Conservation (phyloP, 148 eudicot genomes). For the Chenopodium formosanum region DNA sequence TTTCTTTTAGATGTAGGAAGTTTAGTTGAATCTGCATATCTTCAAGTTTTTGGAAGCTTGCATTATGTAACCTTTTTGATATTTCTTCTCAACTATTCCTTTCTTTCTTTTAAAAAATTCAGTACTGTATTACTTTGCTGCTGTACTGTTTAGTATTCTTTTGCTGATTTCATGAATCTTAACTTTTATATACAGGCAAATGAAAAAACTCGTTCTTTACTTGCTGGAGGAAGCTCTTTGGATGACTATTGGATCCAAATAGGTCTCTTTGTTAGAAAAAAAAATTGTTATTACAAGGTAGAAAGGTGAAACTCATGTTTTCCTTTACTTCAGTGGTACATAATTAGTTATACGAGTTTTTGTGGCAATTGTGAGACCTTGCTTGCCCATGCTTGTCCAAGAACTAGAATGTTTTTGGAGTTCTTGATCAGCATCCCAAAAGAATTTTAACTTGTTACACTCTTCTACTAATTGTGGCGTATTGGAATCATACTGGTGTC, state of each 20-base stretch:
- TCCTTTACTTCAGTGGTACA: not conserved
- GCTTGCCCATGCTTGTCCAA: not conserved
- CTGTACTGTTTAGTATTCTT: not conserved
- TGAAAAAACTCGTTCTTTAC: not conserved
- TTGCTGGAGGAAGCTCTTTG: slow-evolving; percentile 6
- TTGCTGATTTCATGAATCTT: not conserved
- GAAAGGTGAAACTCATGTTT: not conserved
- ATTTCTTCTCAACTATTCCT: not conserved
- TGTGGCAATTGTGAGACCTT: not conserved
- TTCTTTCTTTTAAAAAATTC: not conserved
- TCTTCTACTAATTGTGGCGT: not conserved
- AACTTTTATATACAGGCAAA: not conserved
- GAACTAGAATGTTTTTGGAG: not conserved
- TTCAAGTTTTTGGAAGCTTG: not conserved
- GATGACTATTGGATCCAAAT: not conserved
- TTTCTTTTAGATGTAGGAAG: not conserved
- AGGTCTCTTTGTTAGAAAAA: not conserved
- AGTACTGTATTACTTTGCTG: not conserved
- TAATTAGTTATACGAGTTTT: not conserved
- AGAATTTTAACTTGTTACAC: not conserved
- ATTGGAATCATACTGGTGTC: not conserved
- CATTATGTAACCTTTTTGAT: not conserved
- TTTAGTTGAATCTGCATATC: not conserved
- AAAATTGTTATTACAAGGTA: not conserved
- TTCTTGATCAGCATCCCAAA: not conserved